Percentiles rank a stretch among this genome's conserved stretches.
Evolutionary conservation across 2,329 filamentous ascomycete genomes (phyloP).

Genomic region (Davidsoniella neocaledoniae): DNA sequence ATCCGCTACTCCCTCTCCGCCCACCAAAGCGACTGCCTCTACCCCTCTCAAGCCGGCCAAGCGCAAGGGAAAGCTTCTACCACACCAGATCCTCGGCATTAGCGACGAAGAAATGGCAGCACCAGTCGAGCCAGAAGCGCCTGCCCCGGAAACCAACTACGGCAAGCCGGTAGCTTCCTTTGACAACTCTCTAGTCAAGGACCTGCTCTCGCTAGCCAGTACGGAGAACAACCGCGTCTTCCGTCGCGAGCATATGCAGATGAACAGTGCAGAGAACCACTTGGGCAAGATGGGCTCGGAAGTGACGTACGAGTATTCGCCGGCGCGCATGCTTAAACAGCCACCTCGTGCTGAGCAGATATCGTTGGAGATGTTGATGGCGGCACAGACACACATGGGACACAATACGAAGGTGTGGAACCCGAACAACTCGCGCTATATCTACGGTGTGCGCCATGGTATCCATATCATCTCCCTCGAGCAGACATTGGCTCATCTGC

Average conservation of each 20-base stretch:
- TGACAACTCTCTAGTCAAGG: conserved; percentile 11
- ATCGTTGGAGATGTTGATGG: conserved; percentile 79
- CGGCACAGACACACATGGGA: conserved; percentile 74
- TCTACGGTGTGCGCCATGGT: conserved; percentile 74
- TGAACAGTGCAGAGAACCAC: neutral
- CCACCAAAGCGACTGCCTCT: neutral
- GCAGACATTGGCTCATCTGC: conserved; percentile 69
- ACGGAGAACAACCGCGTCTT: conserved; percentile 8
- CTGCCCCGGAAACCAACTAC: too few relatives aligned
- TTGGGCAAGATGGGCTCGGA: conserved; percentile 23
- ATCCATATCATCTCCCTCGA: conserved; percentile 92
- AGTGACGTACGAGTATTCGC: conserved; percentile 42
- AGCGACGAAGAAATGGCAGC: too few relatives aligned
- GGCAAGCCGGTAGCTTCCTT: conserved; percentile 10
- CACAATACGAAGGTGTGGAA: conserved; percentile 90
- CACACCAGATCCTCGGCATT: too few relatives aligned
- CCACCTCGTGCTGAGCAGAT: conserved; percentile 67
- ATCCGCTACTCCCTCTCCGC: neutral
- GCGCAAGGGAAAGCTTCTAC: neutral
- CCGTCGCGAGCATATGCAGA: neutral
- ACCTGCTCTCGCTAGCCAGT: conserved; percentile 7
- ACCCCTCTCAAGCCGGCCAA: neutral
- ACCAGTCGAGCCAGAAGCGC: too few relatives aligned
- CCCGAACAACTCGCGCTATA: conserved; percentile 82
- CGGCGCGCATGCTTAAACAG: conserved; percentile 47